Evolutionary conservation across 371 early-diverging fungal species (phyloP), one percentile per base, ranked within the genome.

Genomic region (Circinella minor): DNA sequence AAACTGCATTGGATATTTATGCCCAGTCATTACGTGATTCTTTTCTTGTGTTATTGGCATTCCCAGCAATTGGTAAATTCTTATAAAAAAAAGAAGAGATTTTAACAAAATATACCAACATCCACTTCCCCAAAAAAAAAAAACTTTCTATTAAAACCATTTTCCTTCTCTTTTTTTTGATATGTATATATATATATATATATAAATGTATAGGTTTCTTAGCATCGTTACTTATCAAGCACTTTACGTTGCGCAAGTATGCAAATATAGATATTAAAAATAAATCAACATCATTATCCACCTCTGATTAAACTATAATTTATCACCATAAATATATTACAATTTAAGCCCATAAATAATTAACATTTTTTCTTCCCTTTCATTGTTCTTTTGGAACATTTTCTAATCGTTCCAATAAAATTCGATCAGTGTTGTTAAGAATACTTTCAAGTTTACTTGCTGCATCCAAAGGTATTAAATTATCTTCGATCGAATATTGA

Each of bases 321-420:
- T 43, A 43, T 43, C 43, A 27, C 27, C 27, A 27, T 27, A 27
- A 27, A 27, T 27, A 27, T 27, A 27, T 27, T 27, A 27, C 27
- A 27, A 27, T 27, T 27, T 2, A 27, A 27, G 27, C 2, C 27
- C 27, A 27, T 27, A 27, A 27, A 27, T 27, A 27, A 27, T 27
- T 27, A 2, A 27, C n/a, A n/a, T n/a, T n/a, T n/a, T 27, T 27
- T 27, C 2, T 27, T 27, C 27, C 27, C 27, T 27, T 27, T 27
- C 27, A 27, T 27, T 43, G 43, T 43, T 43, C 43, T 43, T 43
- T 54, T 54, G 54, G 14, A 15, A 15, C 54, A 13, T 27, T 65
- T 36, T 11, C n/a, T 17, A 65, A 17, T 1, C 65, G 65, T 11
- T 65, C 65, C 36, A 65, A 37, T 11, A 47, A 36, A 14, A 65